Conservation (phyloP, 2,329 filamentous ascomycete genomes). For the Trichoderma afroharzianum region DNA sequence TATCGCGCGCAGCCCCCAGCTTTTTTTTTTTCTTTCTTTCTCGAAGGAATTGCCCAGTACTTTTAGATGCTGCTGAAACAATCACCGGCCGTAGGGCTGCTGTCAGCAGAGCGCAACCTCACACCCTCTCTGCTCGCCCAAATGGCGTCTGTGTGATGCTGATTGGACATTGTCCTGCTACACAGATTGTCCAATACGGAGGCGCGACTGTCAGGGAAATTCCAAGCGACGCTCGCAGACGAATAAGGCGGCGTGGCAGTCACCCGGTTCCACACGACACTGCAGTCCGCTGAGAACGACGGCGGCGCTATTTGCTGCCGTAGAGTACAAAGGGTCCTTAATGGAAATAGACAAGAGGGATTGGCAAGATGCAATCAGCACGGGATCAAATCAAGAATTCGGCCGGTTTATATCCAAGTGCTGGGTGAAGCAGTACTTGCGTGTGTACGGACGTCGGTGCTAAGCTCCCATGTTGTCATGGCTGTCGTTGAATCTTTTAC, state of each 20-base stretch:
- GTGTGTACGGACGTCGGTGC: background rate
- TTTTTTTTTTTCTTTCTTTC: background rate
- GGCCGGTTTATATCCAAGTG: background rate
- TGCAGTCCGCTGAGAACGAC: background rate
- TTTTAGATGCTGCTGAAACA: background rate
- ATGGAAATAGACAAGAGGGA: background rate
- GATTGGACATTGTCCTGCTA: background rate
- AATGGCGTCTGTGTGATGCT: background rate
- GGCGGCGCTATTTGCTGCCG: background rate
- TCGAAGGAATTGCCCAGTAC: background rate
- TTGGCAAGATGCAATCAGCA: background rate
- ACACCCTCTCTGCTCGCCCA: background rate
- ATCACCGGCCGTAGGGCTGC: background rate
- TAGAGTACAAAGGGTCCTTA: background rate
- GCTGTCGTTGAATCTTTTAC: background rate
- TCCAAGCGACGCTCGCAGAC: conserved; percentile 5
- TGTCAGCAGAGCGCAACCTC: background rate
- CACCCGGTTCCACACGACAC: conserved; percentile 7
- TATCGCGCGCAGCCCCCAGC: background rate
- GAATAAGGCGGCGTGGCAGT: background rate
- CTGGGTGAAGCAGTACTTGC: background rate
- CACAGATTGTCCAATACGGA: conserved; percentile 11
- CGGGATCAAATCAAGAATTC: background rate
- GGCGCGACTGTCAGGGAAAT: conserved; percentile 8
- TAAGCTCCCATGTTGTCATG: background rate